Percentiles rank a stretch among this genome's conserved stretches.
Evolutionary conservation across 2,329 filamentous ascomycete genomes (phyloP).

Genomic region (Apiospora aurea): DNA sequence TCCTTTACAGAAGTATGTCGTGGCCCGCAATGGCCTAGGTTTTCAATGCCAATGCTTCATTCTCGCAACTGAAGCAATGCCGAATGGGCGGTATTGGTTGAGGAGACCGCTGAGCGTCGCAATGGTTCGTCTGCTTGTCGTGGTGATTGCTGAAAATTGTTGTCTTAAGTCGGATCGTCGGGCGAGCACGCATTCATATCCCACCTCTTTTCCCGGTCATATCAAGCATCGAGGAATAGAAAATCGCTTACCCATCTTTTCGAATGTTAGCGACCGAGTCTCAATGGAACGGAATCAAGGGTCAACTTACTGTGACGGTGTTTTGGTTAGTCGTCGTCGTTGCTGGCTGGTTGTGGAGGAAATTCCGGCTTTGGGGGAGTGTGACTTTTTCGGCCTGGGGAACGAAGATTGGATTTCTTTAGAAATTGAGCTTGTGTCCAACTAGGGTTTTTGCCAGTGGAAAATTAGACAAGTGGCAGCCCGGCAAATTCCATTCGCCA

Average conservation of each 20-base stretch:
- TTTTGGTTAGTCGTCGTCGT: constrained; percentile 25
- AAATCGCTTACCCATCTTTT: constrained; percentile 67
- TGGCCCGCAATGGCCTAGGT: background rate
- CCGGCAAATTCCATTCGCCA: constrained; percentile 7
- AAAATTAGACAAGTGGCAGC: constrained; percentile 17
- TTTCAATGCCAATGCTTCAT: background rate
- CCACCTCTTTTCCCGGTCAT: constrained; percentile 18
- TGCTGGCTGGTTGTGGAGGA: constrained; percentile 22
- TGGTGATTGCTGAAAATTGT: background rate
- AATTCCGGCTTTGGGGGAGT: constrained; percentile 21
- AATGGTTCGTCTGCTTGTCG: background rate
- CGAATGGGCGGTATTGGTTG: no score
- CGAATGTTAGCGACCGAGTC: constrained; percentile 46
- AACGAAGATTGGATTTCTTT: constrained; percentile 20
- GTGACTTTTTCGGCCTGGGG: constrained; percentile 21
- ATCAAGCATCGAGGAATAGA: constrained; percentile 13
- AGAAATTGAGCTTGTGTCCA: constrained; percentile 17
- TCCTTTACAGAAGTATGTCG: background rate
- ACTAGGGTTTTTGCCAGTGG: constrained; percentile 18
- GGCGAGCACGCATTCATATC: background rate
- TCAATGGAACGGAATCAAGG: constrained; percentile 13
- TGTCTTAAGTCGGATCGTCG: background rate
- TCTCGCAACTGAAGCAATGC: background rate
- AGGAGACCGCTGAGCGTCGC: background rate
- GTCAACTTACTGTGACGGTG: constrained; percentile 34